Percentiles rank a stretch among this genome's conserved stretches.
These are phyloP conservation scores for Goffeauzyma gilvescens DNA, from an alignment of 768 basidiomycete species.

Conservation along the genomic window DNA sequence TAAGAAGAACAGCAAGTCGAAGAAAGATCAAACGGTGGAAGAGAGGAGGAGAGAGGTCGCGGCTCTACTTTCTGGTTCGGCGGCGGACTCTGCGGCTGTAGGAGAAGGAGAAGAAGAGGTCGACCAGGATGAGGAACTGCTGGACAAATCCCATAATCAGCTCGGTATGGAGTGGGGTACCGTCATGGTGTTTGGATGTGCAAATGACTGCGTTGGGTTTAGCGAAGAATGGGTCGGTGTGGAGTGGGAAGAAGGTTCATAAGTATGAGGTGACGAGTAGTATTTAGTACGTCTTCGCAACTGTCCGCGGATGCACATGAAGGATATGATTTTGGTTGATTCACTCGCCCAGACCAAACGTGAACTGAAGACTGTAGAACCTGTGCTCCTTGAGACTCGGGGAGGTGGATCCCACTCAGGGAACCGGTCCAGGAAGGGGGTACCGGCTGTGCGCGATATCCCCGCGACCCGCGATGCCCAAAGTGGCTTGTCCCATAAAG, in stretches of 20 bases:
- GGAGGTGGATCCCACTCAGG: too few species aligned
- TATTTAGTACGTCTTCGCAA: too few species aligned
- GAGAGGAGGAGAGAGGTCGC: slow-evolving; percentile 49
- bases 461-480: too few species aligned
- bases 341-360: too few species aligned
- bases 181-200: slow-evolving; percentile 71
- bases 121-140: slow-evolving; percentile 22
- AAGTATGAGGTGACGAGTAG: neutral
- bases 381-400: too few species aligned
- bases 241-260: slow-evolving; percentile 31
- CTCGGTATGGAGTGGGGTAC: slow-evolving; percentile 87
- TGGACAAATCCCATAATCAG: slow-evolving; percentile 15
- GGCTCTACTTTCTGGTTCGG: slow-evolving; percentile 35
- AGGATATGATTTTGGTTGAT: too few species aligned
- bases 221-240: slow-evolving; percentile 29
- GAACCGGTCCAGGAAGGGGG: too few species aligned
- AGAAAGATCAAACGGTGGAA: slow-evolving; percentile 41
- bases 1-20: slow-evolving; percentile 15
- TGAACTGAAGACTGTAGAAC: too few species aligned
- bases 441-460: too few species aligned
- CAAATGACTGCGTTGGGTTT: slow-evolving; percentile 45
- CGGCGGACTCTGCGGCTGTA: neutral
- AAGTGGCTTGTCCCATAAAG: too few species aligned
- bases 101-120: slow-evolving; percentile 4
- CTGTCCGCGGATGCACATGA: too few species aligned